phyloP scores from a whole-genome alignment of 192 early-diverging fungal genomes.

The Polychytrium aggregatum region DNA sequence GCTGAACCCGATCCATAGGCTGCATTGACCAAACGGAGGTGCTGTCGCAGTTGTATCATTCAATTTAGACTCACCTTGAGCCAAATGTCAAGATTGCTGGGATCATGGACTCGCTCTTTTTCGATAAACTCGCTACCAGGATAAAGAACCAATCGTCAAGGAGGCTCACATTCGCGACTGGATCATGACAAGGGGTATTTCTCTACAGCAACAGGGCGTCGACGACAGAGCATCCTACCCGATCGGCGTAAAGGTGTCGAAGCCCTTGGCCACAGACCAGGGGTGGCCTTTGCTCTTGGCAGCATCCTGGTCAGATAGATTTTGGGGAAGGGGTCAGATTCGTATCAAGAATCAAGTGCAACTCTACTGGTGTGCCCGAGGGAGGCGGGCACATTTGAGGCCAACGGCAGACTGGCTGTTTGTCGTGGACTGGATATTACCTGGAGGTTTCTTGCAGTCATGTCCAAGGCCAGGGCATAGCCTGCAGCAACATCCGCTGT shows the following conservation, averaged over 20 bases:
- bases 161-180: no score
- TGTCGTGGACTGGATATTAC: no score
- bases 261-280: constrained; percentile 89
- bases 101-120: constrained; percentile 54
- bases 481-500: constrained; percentile 34
- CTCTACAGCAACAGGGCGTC: not conserved
- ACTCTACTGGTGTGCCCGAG: no score
- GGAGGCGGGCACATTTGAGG: no score
- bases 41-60: no score
- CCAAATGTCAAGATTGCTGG: constrained; percentile 62
- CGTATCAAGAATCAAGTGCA: no score
- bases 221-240: constrained; percentile 25
- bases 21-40: no score
- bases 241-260: constrained; percentile 90
- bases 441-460: constrained; percentile 87
- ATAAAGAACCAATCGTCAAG: not conserved
- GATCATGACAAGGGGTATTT: not conserved
- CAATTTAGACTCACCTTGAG: constrained; percentile 37
- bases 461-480: constrained; percentile 81
- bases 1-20: no score
- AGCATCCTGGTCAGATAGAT: no score
- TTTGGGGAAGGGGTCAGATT: no score
- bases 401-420: no score
- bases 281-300: constrained; percentile 78
- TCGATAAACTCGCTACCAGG: constrained; percentile 60